phyloP scores from a whole-genome alignment of 163 green algal genomes.

The Prototheca stagnorum region DNA sequence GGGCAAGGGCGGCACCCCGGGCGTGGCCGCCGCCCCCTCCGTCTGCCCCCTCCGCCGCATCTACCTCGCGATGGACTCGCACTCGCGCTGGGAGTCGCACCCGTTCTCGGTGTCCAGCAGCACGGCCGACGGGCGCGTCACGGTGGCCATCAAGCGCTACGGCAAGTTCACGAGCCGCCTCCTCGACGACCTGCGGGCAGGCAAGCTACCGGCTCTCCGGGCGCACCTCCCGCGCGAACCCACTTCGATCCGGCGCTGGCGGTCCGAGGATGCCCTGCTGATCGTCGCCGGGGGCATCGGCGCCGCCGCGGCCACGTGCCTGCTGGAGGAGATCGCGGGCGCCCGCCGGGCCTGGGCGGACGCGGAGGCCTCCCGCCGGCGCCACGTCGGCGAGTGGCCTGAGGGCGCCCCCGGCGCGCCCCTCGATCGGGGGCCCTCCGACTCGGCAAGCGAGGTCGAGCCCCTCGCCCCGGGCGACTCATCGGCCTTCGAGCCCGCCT shows the following conservation, averaged over 20 bases:
- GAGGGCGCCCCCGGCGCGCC: too few relatives aligned
- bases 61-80: conserved; percentile 2
- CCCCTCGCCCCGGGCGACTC: too few relatives aligned
- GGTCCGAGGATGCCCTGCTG: background rate
- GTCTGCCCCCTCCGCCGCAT: conserved; percentile 9
- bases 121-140: conserved; percentile 1
- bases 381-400: too few relatives aligned
- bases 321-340: conserved; percentile 3
- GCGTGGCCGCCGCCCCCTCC: background rate
- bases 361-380: too few relatives aligned
- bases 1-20: background rate
- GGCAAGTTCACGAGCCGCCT: conserved; percentile 6
- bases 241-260: background rate
- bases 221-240: background rate
- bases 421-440: too few relatives aligned
- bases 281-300: conserved; percentile 19
- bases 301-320: conserved; percentile 4
- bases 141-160: conserved; percentile 20
- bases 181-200: background rate
- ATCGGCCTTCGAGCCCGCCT: too few relatives aligned
- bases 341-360: too few relatives aligned
- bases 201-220: background rate
- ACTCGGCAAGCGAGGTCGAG: too few relatives aligned
- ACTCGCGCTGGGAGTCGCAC: conserved; percentile 19
- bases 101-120: conserved; percentile 11